Evolutionary conservation across 2,329 filamentous ascomycete species (phyloP).

Genomic region (Epicoccum sorghinum): DNA sequence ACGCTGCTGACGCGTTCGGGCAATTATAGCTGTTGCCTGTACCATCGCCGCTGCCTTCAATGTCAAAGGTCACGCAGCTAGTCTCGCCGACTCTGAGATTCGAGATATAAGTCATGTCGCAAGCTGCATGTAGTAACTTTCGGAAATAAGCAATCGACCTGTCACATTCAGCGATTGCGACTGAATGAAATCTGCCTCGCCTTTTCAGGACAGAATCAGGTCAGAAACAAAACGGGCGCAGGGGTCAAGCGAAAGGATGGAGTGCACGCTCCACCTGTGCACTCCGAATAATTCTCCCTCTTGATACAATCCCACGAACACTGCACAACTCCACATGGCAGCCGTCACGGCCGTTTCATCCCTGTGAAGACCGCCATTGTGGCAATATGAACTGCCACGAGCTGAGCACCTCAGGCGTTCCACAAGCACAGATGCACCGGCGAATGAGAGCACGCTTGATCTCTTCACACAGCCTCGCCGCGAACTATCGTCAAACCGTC

Average conservation of each 20-base stretch:
- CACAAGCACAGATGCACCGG: not conserved
- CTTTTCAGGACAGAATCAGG: not conserved
- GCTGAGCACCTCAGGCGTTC: conserved; percentile 3
- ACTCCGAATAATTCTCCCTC: not conserved
- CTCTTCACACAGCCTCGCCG: conserved; percentile 12
- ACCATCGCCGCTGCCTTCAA: not conserved
- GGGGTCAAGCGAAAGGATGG: conserved; percentile 7
- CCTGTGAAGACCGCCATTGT: not conserved
- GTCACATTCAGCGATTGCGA: conserved; percentile 1
- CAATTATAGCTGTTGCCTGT: not conserved
- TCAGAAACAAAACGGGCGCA: not conserved
- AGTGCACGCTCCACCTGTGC: conserved; percentile 2
- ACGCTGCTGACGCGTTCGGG: not conserved
- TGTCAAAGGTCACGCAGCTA: not conserved
- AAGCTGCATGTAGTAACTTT: not conserved
- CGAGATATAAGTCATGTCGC: not conserved
- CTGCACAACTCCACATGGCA: conserved; percentile 4
- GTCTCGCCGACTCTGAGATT: too few species aligned
- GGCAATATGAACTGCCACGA: conserved; percentile 1
- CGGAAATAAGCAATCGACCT: not conserved
- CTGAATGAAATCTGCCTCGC: conserved; percentile 16
- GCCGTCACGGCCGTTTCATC: not conserved
- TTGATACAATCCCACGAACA: not conserved
- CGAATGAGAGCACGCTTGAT: conserved; percentile 3
- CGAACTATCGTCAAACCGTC: conserved; percentile 14